Conservation (phyloP, 371 early-diverging fungal species). For the Coemansia sp. region DNA sequence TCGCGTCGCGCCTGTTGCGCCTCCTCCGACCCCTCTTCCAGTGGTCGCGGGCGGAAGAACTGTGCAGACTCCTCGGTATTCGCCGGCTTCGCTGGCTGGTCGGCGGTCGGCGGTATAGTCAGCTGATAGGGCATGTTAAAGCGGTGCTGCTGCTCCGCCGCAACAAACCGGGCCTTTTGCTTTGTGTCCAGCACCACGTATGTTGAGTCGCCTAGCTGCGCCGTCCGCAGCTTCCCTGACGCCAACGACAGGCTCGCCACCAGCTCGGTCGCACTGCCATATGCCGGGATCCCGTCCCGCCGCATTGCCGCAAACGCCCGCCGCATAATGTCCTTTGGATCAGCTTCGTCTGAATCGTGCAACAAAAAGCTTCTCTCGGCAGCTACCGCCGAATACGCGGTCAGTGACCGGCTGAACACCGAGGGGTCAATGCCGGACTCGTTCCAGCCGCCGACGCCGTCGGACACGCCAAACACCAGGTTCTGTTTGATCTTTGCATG, state of each 20-base stretch:
- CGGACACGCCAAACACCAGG: conserved; percentile 48
- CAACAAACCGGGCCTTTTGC: conserved; percentile 34
- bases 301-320: conserved; percentile 47
- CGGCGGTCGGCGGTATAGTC: conserved; percentile 43
- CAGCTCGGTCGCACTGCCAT: conserved; percentile 47
- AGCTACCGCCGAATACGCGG: conserved; percentile 39
- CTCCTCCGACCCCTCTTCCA: conserved; percentile 3
- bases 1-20: conserved; percentile 2
- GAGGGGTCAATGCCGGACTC: conserved; percentile 51
- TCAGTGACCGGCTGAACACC: conserved; percentile 50
- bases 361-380: conserved; percentile 30
- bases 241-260: conserved; percentile 40
- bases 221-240: conserved; percentile 29
- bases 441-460: conserved; percentile 54
- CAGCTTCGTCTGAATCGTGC: conserved; percentile 49
- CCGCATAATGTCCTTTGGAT: conserved; percentile 44
- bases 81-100: not conserved
- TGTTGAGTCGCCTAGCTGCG: conserved; percentile 52
- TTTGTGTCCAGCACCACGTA: conserved; percentile 28
- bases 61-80: conserved; percentile 18
- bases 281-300: conserved; percentile 33
- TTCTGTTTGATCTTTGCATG: conserved; percentile 42
- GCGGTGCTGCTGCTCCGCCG: conserved; percentile 52
- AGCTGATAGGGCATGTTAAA: conserved; percentile 54
- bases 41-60: conserved; percentile 35